phyloP scores from a whole-genome alignment of 176 grass and related monocot genomes.

The Carex scoparia region DNA sequence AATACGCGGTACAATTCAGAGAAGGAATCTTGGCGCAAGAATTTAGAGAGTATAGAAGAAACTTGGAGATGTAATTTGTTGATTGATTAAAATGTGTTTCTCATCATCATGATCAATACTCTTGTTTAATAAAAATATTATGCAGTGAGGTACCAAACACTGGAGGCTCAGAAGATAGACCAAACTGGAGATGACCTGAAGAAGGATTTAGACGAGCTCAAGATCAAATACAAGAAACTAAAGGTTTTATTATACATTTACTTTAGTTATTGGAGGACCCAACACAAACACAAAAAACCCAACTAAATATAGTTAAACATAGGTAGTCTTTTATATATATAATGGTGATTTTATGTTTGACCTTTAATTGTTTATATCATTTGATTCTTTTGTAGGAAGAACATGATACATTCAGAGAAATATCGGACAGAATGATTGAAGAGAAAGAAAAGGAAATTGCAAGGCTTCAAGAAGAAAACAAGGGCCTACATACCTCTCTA shows the following conservation, averaged over 20 bases:
- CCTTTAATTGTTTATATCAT: neutral
- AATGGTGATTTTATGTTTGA: conserved; percentile 11
- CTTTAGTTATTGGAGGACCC: neutral
- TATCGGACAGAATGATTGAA: conserved; percentile 95
- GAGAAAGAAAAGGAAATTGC: conserved; percentile 75
- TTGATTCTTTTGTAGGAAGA: conserved; percentile 78
- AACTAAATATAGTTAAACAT: neutral
- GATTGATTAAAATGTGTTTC: neutral
- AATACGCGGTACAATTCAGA: conserved; percentile 59
- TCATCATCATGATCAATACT: neutral
- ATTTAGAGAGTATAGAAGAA: conserved; percentile 74
- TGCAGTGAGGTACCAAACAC: conserved; percentile 71
- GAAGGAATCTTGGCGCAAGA: conserved; percentile 83
- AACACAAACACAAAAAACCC: neutral
- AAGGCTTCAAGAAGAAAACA: conserved; percentile 78
- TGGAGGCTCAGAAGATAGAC: conserved; percentile 62
- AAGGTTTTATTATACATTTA: conserved; percentile 52
- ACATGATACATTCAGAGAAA: conserved; percentile 74
- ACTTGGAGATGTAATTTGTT: conserved; percentile 73
- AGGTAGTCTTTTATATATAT: neutral
- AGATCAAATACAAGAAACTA: conserved; percentile 67
- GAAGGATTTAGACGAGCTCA: conserved; percentile 72
- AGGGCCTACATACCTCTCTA: conserved; percentile 58
- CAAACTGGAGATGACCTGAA: conserved; percentile 63
- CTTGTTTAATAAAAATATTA: conserved; percentile 20